These are phyloP conservation scores for Helotiales sp. DNA, from an alignment of 2,329 filamentous ascomycete genomes.

Conservation along the genomic window DNA sequence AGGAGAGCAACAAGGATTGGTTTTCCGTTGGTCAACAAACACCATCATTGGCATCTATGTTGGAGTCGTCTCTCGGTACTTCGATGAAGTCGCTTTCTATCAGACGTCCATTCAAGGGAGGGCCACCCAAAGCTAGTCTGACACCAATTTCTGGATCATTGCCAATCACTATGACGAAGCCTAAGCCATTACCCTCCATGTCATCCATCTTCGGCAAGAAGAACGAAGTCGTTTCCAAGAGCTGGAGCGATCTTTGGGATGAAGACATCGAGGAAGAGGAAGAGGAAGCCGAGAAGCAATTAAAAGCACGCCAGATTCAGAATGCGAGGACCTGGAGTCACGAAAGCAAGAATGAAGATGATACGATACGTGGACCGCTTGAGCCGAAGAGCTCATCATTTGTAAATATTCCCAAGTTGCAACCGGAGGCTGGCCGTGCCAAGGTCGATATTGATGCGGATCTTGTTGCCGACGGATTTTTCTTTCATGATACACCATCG, in stretches of 20 bases:
- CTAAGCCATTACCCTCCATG: conserved; percentile 60
- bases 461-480: conserved; percentile 67
- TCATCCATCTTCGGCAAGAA: conserved; percentile 76
- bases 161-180: conserved; percentile 78
- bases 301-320: conserved; percentile 59
- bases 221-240: conserved; percentile 85
- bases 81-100: conserved; percentile 77
- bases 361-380: conserved; percentile 48
- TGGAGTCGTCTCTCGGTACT: conserved; percentile 78
- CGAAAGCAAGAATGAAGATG: conserved; percentile 45
- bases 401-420: conserved; percentile 46
- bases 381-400: conserved; percentile 54
- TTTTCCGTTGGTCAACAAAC: conserved; percentile 75
- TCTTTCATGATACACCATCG: conserved; percentile 66
- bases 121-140: conserved; percentile 51
- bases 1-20: conserved; percentile 70
- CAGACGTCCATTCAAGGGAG: conserved; percentile 44
- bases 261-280: conserved; percentile 81
- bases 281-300: conserved; percentile 60
- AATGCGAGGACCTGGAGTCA: conserved; percentile 80
- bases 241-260: conserved; percentile 98
- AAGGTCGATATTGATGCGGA: conserved; percentile 59
- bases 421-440: conserved; percentile 40
- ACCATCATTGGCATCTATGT: conserved; percentile 78
- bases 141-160: conserved; percentile 68